Evolutionary conservation across 2,329 filamentous ascomycete species (phyloP).

Genomic region (Gremmenia infestans): DNA sequence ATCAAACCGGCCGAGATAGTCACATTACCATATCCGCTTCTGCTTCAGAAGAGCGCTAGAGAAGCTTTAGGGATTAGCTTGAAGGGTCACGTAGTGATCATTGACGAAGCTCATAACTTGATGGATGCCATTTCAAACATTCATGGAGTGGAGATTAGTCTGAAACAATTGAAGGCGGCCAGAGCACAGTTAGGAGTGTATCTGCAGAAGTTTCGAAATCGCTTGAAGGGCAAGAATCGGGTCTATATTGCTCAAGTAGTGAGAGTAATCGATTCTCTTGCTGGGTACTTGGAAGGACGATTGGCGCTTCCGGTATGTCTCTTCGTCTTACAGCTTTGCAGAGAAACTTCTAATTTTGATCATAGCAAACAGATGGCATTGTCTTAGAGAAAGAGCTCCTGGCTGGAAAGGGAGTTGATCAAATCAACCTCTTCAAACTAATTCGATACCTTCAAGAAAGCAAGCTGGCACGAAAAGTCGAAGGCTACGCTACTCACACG

Average conservation of each 20-base stretch:
- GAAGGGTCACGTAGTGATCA: constrained; percentile 84
- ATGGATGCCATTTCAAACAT: constrained; percentile 92
- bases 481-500: constrained; percentile 71
- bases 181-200: constrained; percentile 75
- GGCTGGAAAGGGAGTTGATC: constrained; percentile 80
- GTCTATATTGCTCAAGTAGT: constrained; percentile 87
- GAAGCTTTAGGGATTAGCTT: constrained; percentile 84
- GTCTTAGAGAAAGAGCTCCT: constrained; percentile 70
- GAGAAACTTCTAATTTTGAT: constrained; percentile 18
- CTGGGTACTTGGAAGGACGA: constrained; percentile 58
- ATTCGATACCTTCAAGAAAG: constrained; percentile 85
- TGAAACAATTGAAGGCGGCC: constrained; percentile 68
- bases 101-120: constrained; percentile 96
- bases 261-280: constrained; percentile 74
- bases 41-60: constrained; percentile 80
- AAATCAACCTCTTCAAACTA: constrained; percentile 90
- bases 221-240: constrained; percentile 83
- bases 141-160: constrained; percentile 70
- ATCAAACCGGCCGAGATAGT: constrained; percentile 85
- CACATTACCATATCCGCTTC: constrained; percentile 84
- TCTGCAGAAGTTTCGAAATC: constrained; percentile 80
- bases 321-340: neutral
- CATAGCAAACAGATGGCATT: constrained; percentile 53
- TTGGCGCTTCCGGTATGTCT: constrained; percentile 42
- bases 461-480: constrained; percentile 89